Evolutionary conservation across 1,139 yeast species (phyloP).

Genomic region (Geotrichum histeridarum): DNA sequence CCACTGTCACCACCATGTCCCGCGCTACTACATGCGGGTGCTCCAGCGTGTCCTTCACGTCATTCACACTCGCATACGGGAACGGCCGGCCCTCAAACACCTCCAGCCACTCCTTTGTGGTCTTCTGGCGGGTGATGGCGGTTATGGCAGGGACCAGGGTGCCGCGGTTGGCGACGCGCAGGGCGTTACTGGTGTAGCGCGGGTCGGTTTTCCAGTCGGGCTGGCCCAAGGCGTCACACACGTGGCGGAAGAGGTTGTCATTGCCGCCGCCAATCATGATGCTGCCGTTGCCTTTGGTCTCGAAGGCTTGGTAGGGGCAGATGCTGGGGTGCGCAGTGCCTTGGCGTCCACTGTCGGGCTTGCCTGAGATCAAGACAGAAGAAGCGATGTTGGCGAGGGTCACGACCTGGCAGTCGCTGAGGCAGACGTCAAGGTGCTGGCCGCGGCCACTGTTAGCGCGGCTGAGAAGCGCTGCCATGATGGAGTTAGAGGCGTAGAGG

Average conservation of each 20-base stretch:
- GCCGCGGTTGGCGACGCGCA: slow-evolving; percentile 37
- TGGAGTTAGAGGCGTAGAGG: slow-evolving; percentile 39
- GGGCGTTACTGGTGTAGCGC: slow-evolving; percentile 37
- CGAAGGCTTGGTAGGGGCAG: slow-evolving; percentile 43
- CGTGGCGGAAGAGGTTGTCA: slow-evolving; percentile 37
- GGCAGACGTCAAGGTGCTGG: slow-evolving; percentile 38
- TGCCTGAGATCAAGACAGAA: slow-evolving; percentile 39
- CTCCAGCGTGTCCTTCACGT: slow-evolving; percentile 37
- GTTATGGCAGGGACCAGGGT: slow-evolving; percentile 36
- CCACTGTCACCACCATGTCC: slow-evolving; percentile 38
- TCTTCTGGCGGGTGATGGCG: slow-evolving; percentile 31
- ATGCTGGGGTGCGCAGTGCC: slow-evolving; percentile 44
- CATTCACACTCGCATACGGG: slow-evolving; percentile 44
- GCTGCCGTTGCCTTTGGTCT: slow-evolving; percentile 37
- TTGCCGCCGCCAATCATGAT: slow-evolving; percentile 45
- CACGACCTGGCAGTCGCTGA: slow-evolving; percentile 42
- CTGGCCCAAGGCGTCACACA: slow-evolving; percentile 36
- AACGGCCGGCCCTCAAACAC: slow-evolving; percentile 36
- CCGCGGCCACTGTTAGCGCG: slow-evolving; percentile 35
- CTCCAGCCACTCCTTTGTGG: slow-evolving; percentile 39
- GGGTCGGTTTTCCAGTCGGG: slow-evolving; percentile 40
- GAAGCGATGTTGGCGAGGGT: slow-evolving; percentile 42
- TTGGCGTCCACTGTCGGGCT: slow-evolving; percentile 41
- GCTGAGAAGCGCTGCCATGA: slow-evolving; percentile 39
- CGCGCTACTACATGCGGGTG: slow-evolving; percentile 40